phyloP scores from a whole-genome alignment of 305 asterid genomes.

The Fraxinus paxiana region DNA sequence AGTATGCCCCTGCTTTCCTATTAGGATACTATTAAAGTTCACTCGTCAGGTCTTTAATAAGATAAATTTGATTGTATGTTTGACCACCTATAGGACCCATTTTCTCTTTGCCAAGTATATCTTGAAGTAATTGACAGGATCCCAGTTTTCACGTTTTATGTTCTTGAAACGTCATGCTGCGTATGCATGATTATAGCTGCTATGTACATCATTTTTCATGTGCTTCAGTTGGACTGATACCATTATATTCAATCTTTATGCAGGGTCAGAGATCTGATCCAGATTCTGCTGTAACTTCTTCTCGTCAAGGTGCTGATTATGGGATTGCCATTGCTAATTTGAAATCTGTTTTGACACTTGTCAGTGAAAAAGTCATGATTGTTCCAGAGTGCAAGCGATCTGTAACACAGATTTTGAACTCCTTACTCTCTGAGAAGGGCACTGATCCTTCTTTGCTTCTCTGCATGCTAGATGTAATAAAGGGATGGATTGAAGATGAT shows the following conservation, averaged over 20 bases:
- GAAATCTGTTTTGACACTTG: slow-evolving; percentile 75
- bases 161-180: slow-evolving; percentile 15
- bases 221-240: slow-evolving; percentile 19
- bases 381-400: slow-evolving; percentile 92
- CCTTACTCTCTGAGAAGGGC: slow-evolving; percentile 87
- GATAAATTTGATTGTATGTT: background rate
- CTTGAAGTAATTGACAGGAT: slow-evolving; percentile 1
- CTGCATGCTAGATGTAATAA: slow-evolving; percentile 79
- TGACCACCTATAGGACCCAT: background rate
- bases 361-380: slow-evolving; percentile 80
- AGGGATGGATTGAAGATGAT: slow-evolving; percentile 92
- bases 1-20: slow-evolving; percentile 43
- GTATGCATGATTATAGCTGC: background rate
- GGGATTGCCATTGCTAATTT: slow-evolving; percentile 78
- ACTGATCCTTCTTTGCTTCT: slow-evolving; percentile 89
- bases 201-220: slow-evolving; percentile 3
- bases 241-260: slow-evolving; percentile 24
- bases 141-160: slow-evolving; percentile 9
- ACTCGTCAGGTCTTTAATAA: slow-evolving; percentile 15
- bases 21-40: background rate
- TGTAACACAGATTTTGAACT: slow-evolving; percentile 72
- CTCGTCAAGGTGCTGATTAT: slow-evolving; percentile 95
- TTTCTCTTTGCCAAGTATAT: slow-evolving; percentile 15
- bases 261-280: slow-evolving; percentile 91
- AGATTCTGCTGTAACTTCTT: slow-evolving; percentile 89